Evolutionary conservation across 2,329 filamentous ascomycete species (phyloP).

Genomic region (Sarocladium brachiariae): DNA sequence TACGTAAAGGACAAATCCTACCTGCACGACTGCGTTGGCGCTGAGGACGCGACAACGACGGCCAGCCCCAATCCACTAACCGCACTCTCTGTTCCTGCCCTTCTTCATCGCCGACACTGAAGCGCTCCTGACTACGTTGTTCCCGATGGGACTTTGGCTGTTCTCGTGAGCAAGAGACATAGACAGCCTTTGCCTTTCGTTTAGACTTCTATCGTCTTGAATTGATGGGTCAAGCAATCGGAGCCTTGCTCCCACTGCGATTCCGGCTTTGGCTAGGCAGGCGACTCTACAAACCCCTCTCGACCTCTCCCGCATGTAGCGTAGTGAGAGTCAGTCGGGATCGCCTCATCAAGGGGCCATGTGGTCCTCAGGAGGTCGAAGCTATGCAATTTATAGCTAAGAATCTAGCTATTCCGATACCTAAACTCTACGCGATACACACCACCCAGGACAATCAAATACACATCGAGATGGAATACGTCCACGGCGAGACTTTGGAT

Average conservation of each 20-base stretch:
- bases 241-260: constrained; percentile 17
- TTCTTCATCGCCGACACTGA: no score
- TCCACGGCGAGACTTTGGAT: constrained; percentile 16
- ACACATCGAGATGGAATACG: constrained; percentile 22
- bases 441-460: constrained; percentile 12
- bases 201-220: neutral
- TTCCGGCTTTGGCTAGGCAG: constrained; percentile 22
- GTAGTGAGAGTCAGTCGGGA: constrained; percentile 20
- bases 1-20: no score
- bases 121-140: no score
- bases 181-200: no score
- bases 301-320: constrained; percentile 11
- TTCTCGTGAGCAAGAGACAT: no score
- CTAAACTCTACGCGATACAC: constrained; percentile 20
- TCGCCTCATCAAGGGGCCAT: constrained; percentile 24
- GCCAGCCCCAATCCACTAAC: neutral
- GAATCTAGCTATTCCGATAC: constrained; percentile 22
- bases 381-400: constrained; percentile 23
- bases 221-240: constrained; percentile 21
- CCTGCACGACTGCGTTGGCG: no score
- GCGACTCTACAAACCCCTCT: constrained; percentile 18
- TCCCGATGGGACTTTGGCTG: no score
- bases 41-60: no score
- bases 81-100: neutral
- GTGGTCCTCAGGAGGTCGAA: constrained; percentile 21